These are phyloP conservation scores for Spraguea lophii DNA, from an alignment of 371 early-diverging fungal genomes.

Conservation along the genomic window DNA sequence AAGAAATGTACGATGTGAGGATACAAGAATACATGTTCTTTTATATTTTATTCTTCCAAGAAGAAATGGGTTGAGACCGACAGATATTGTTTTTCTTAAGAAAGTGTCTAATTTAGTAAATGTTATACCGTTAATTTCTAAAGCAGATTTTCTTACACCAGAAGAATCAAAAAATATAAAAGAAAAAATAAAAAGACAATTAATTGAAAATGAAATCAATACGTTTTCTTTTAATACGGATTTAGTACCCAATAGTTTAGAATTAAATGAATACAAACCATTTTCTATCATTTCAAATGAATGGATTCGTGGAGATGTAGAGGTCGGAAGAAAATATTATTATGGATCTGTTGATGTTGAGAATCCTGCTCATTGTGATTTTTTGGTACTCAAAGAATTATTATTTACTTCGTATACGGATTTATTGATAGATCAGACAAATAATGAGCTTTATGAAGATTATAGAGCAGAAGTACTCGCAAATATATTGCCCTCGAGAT, in stretches of 20 bases:
- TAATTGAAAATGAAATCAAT: slow-evolving; percentile 26
- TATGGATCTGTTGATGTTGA: slow-evolving; percentile 19
- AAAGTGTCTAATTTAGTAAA: slow-evolving; percentile 32
- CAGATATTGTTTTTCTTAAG: slow-evolving; percentile 39
- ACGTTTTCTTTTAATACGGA: slow-evolving; percentile 36
- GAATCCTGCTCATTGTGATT: slow-evolving; percentile 32
- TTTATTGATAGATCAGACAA: slow-evolving; percentile 36
- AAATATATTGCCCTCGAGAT: slow-evolving; percentile 2
- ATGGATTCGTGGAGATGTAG: not conserved
- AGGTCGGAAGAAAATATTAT: slow-evolving; percentile 7
- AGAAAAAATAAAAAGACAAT: slow-evolving; percentile 22
- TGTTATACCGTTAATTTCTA: slow-evolving; percentile 42
- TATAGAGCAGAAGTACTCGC: slow-evolving; percentile 34
- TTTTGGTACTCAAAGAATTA: slow-evolving; percentile 26
- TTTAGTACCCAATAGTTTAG: not conserved
- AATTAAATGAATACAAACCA: slow-evolving; percentile 12
- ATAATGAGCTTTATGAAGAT: slow-evolving; percentile 40
- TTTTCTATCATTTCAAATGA: slow-evolving; percentile 12
- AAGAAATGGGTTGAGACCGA: slow-evolving; percentile 29
- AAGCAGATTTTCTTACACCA: slow-evolving; percentile 37
- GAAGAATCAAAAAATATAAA: slow-evolving; percentile 21
- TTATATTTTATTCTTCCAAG: slow-evolving; percentile 37
- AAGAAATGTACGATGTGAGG: slow-evolving; percentile 40
- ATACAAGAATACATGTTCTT: slow-evolving; percentile 40
- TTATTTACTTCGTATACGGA: slow-evolving; percentile 23